Base-by-base conservation (phyloP, 805 yeast species). In the Teunomyces kruisii region DNA sequence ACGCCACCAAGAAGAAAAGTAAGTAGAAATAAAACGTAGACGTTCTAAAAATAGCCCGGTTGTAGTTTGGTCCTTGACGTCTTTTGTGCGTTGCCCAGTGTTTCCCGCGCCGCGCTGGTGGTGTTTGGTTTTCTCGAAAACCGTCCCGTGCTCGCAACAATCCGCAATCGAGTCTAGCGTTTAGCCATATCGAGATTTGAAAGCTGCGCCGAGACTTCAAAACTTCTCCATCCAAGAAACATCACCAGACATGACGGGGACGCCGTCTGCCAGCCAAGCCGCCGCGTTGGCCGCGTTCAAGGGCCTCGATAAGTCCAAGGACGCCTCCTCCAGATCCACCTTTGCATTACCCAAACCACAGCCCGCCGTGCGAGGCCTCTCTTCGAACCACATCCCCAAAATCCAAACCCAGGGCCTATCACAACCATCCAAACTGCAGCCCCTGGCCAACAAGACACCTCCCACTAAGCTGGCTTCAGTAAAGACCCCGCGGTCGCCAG, bases 261-360 rank as follows among this genome's bases (percentile, higher is more conserved):
- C 47, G 26, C 43, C 43, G 26, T 56, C 70, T 26, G 71, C 70
- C 32, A 63, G 67, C 47, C 69, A 67, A 39, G 74, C 75, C 6
- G 76, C 76, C 10, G 76, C 76, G 2, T 48, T 67, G 52, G 76
- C 76, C 4, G 76, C 76, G 5, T 71, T 71, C 51, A 68, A 62
- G 46, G 66, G 56, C 39, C 40, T 48, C 37, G 47, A 40, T 32
- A 40, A 44, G 13, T 42, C 32, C 15, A 43, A 45, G 26, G 29
- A 37, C 16, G 17, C 32, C 44, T 33, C 46, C 44, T 33, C 46
- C 37, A 29, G 28, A 42, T 35, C 36, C 41, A 50, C 38, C 19
- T 44, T 9, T 19, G 29, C 27, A 9, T 32, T 19, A 9, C 26
- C 38, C 7, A 24, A 27, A 6, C 43, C 28, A 10, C 38, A 31